Conservation (phyloP, 805 yeast species). For the Lipomyces orientalis region DNA sequence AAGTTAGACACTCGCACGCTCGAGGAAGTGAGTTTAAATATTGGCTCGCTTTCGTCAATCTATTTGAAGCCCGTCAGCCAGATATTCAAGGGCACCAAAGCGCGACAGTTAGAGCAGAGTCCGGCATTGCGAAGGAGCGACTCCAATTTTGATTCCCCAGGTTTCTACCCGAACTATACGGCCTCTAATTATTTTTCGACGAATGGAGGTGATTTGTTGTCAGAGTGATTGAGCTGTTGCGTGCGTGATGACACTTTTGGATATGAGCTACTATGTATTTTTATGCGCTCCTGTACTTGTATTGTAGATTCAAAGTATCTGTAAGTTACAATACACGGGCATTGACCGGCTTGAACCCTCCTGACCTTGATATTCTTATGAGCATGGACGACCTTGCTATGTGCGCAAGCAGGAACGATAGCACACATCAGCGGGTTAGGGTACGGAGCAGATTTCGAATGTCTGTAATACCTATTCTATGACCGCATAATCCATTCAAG, state of each 20-base stretch:
- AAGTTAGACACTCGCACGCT: conserved; percentile 69
- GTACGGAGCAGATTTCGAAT: too few relatives aligned
- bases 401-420: too few relatives aligned
- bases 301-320: not conserved
- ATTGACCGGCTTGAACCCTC: not conserved
- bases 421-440: too few relatives aligned
- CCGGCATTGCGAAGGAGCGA: conserved; percentile 30
- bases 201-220: not conserved
- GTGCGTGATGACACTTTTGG: not conserved
- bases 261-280: not conserved
- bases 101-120: conserved; percentile 25
- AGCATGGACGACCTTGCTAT: too few relatives aligned
- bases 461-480: too few relatives aligned
- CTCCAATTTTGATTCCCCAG: not conserved
- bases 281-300: not conserved
- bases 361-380: not conserved
- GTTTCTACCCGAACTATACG: not conserved
- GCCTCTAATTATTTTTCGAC: not conserved
- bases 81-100: conserved; percentile 32
- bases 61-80: conserved; percentile 63
- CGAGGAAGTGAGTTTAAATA: conserved; percentile 80
- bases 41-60: conserved; percentile 82
- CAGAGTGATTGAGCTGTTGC: not conserved
- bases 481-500: too few relatives aligned
- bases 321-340: not conserved